phyloP scores from a whole-genome alignment of 2,329 filamentous ascomycete genomes.

The Drechmeria coniospora region DNA sequence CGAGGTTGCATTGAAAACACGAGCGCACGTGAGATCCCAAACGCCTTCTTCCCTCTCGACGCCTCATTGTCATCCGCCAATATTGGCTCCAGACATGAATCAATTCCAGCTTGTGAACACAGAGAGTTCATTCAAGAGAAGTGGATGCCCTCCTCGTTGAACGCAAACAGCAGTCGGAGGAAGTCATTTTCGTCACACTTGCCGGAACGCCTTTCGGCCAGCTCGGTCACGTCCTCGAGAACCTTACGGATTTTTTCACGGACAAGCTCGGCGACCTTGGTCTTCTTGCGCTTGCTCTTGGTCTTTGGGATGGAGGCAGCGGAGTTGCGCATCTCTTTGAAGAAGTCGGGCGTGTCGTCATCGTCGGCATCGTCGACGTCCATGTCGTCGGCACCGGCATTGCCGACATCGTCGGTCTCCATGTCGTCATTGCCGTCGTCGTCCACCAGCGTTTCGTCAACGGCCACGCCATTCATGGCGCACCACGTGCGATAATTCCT shows the following conservation, averaged over 20 bases:
- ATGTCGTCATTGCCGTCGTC: slow-evolving; percentile 27
- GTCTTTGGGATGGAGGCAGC: slow-evolving; percentile 33
- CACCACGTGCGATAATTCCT: slow-evolving; percentile 83
- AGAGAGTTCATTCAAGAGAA: slow-evolving; percentile 53
- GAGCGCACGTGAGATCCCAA: too few relatives aligned
- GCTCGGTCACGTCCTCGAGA: slow-evolving; percentile 61
- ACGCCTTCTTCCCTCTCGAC: too few relatives aligned
- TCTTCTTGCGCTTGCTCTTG: slow-evolving; percentile 59
- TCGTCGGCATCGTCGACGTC: slow-evolving; percentile 52
- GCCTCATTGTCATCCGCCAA: too few relatives aligned
- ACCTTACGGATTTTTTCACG: slow-evolving; percentile 75
- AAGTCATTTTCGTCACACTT: slow-evolving; percentile 92
- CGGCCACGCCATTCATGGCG: slow-evolving; percentile 63
- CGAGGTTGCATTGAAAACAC: too few relatives aligned
- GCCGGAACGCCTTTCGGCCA: slow-evolving; percentile 67
- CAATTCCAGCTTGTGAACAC: slow-evolving; percentile 1
- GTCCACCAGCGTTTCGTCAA: slow-evolving; percentile 51
- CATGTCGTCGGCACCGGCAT: slow-evolving; percentile 29
- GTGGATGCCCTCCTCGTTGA: slow-evolving; percentile 87
- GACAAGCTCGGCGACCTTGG: slow-evolving; percentile 68
- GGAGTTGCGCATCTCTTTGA: slow-evolving; percentile 46
- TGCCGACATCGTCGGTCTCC: slow-evolving; percentile 23
- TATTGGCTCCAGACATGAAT: neutral
- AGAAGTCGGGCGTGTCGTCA: slow-evolving; percentile 70
- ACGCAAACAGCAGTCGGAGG: slow-evolving; percentile 60